Evolutionary conservation across 139 green algal genomes (phyloP).

Genomic region (Ulvella scutata): DNA sequence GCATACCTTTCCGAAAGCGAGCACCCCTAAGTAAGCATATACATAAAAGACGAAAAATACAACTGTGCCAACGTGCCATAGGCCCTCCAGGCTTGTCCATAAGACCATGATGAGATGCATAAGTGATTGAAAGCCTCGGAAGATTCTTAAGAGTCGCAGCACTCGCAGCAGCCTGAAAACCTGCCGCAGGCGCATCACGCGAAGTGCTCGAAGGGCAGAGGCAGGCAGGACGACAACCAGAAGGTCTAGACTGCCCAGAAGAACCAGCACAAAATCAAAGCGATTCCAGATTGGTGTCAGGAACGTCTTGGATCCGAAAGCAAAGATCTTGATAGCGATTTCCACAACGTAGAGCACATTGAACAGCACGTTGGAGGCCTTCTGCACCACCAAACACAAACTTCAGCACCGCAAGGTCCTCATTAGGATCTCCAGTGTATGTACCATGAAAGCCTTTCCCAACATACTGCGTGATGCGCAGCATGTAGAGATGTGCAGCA

Average conservation of each 20-base stretch:
- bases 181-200: slow-evolving; percentile 32
- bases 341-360: slow-evolving; percentile 28
- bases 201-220: slow-evolving; percentile 27
- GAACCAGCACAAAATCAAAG: slow-evolving; percentile 26
- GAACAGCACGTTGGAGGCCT: slow-evolving; percentile 18
- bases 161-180: slow-evolving; percentile 42
- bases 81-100: slow-evolving; percentile 13
- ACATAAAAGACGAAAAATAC: slow-evolving; percentile 63
- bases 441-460: too few species aligned
- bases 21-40: slow-evolving; percentile 51
- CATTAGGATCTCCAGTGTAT: too few species aligned
- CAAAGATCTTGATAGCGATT: slow-evolving; percentile 32
- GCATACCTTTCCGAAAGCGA: slow-evolving; percentile 9
- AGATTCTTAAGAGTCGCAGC: slow-evolving; percentile 39
- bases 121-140: slow-evolving; percentile 14
- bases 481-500: too few species aligned
- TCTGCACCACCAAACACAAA: too few species aligned
- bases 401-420: too few species aligned
- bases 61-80: slow-evolving; percentile 58
- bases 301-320: slow-evolving; percentile 11
- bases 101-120: neutral
- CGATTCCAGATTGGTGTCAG: slow-evolving; percentile 24
- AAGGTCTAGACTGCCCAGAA: slow-evolving; percentile 20
- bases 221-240: slow-evolving; percentile 13
- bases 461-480: too few species aligned